Evolutionary conservation across 176 grass and related monocot species (phyloP), one percentile per base, ranked within the genome.

Genomic region (Tuctoria greenei): DNA sequence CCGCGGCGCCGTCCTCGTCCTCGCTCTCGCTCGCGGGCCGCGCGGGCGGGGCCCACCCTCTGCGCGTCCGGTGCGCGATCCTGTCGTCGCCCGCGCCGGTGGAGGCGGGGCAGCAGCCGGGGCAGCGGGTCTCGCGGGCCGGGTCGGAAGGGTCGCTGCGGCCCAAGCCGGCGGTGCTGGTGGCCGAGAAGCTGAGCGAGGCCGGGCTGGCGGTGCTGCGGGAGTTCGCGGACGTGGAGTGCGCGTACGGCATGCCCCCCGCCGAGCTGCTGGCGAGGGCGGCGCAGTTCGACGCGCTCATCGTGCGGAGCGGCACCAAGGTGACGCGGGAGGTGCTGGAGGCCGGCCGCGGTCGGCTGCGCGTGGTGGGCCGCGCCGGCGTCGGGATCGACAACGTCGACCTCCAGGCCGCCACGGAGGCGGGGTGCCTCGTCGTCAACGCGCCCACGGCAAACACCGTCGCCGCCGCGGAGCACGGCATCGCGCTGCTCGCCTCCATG

Each of bases 331-430:
- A 93, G 61, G 91, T 93, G 73, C 81, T 93, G 52, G 87, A 87
- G 63, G 91, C 91, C 1, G 81, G 82, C 0, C 59, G 75, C 16
- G 88, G 85, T 0, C 63, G 88, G 31, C 82, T 93, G n/a, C 80
- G 78, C 13, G 91, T 90, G 1, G 91, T 90, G 1, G 91, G 87
- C 7, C 73, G 91, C 17, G 91, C 91, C 26, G 91, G 91, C 27
- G 88, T 93, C 28, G 88, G 91, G 76, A 93, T 90, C 75, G 91
- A 93, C 85, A 93, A 93, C 75, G 88, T 93, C 64, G 91, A 93
- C 83, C 62, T 93, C 21, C 91, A 88, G 73, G 88, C 91, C 0
- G 91, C 91, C 0, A 93, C 91, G 0, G 88, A 93, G 91, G 82
- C 63, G 0, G 91, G 91, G 0, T 93, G 91, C 76, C 80, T 93